Conservation (phyloP, 140 eudicot genomes). For the Senecio squalidus region DNA sequence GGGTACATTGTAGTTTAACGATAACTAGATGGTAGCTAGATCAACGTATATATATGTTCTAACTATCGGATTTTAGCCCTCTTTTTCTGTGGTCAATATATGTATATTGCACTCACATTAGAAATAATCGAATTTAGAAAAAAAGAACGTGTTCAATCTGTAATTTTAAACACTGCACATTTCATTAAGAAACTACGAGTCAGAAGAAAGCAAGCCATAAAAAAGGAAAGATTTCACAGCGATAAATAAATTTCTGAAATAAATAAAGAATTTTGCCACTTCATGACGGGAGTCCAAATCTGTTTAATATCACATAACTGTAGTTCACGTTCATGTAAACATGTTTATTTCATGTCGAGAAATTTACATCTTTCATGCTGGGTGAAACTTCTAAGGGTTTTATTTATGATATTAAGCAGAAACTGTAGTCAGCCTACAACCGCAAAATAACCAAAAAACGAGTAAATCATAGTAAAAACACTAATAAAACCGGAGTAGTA, state of each 20-base stretch:
- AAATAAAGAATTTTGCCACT: too few species aligned
- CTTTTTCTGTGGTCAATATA: neutral
- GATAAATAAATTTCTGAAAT: too few species aligned
- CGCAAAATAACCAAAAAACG: neutral
- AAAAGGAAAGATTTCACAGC: too few species aligned
- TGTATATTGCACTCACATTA: too few species aligned
- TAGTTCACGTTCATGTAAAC: too few species aligned
- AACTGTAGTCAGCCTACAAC: neutral
- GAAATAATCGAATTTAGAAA: too few species aligned
- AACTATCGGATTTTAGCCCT: neutral
- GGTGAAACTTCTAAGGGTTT: neutral
- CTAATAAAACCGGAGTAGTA: neutral
- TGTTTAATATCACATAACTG: too few species aligned
- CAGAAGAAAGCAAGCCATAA: too few species aligned
- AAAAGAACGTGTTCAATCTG: too few species aligned
- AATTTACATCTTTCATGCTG: neutral
- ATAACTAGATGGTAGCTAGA: slow-evolving; percentile 9
- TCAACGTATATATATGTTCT: slow-evolving; percentile 9
- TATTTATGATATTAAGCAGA: neutral
- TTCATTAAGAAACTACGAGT: too few species aligned
- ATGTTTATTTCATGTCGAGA: neutral
- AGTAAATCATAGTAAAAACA: neutral
- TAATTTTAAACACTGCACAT: too few species aligned
- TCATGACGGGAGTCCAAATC: neutral
- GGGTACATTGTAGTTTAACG: neutral